Evolutionary conservation across 2,329 filamentous ascomycete genomes (phyloP), one percentile per base, ranked within the genome.

Genomic region (Epichloe bromicola): DNA sequence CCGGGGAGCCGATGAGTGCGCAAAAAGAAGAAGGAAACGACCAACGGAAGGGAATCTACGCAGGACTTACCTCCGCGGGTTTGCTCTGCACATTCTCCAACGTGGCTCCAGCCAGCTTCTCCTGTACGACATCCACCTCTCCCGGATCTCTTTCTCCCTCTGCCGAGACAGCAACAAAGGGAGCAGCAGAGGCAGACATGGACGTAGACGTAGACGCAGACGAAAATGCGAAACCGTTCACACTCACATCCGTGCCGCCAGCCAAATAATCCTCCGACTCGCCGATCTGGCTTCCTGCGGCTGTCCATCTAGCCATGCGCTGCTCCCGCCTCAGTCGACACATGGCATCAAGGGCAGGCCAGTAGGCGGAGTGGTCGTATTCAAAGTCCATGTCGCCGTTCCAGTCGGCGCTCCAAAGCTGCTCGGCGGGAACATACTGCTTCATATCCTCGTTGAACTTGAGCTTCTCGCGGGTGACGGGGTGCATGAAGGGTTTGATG

Each of bases 401-500:
- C 59, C 73, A 74, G 60, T 86, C 82, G 52, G 82, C 75, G 60
- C 82, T 84, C 83, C 88, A 86, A 49, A 98, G 79, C 65, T 97
- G 91, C 60, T 83, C 75, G 7, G 82, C 69, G 5, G 89, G 89
- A 19, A 98, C 85, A 65, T 89, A 88, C 58, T 86, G 74, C 58
- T 76, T 77, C 73, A 95, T 83, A 63, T 94, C 86, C 67, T 95
- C 89, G 73, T 97, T 96, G 76, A 95, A 96, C 72, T 93, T 94
- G 72, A 98, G 83, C 75, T 98, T 98, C 63, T 93, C 83, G 53
- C 86, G 82, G 10, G 93, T 98, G 60, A 90, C 73, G 7, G 93
- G 93, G 68, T 98, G 93, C 70, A 98, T 95, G 70, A 98, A 96
- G 39, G 91, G 89, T 4, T 82, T 89, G 69, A 98, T 90, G 60